Percentiles rank a stretch among this genome's conserved stretches.
Conservation (phyloP, 129 eudicot genomes). For the Lonicera japonica region DNA sequence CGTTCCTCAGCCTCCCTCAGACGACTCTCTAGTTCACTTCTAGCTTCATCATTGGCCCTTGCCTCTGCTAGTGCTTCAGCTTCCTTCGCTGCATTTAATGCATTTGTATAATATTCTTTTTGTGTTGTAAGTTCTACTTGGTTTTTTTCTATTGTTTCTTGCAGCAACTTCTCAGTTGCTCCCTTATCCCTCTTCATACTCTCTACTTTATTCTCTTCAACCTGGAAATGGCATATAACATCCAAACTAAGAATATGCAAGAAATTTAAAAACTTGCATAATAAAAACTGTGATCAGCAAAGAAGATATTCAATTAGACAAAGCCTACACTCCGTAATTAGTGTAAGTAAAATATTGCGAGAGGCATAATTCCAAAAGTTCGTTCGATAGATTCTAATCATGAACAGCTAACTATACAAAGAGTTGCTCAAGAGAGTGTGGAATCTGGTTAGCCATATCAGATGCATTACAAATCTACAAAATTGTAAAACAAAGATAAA, state of each 20-base stretch:
- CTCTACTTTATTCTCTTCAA: constrained; percentile 83
- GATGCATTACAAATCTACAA: too few species aligned
- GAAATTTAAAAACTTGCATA: not conserved
- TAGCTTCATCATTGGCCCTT: constrained; percentile 79
- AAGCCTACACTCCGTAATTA: not conserved
- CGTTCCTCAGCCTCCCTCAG: constrained; percentile 71
- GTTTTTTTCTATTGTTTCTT: constrained; percentile 80
- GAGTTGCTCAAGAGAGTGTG: too few species aligned
- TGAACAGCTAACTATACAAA: too few species aligned
- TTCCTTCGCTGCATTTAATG: constrained; percentile 72
- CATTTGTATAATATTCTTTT: constrained; percentile 67
- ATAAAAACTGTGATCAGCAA: too few species aligned
- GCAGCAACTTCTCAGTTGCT: constrained; percentile 77
- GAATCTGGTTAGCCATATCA: too few species aligned
- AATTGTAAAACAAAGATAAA: not conserved
- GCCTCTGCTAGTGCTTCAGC: constrained; percentile 78
- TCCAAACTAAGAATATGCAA: not conserved
- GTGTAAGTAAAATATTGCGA: not conserved
- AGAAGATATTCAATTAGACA: too few species aligned
- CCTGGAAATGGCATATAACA: constrained; percentile 29
- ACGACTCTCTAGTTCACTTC: constrained; percentile 64
- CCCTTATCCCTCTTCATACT: constrained; percentile 70
- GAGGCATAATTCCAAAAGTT: too few species aligned
- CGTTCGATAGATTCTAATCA: too few species aligned
- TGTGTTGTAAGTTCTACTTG: constrained; percentile 71